A percentile compares a stretch with the other conserved stretches of the same genome.
These are phyloP conservation scores for Arabis alpina DNA, from an alignment of 345 rosid genomes.

Conservation along the genomic window DNA sequence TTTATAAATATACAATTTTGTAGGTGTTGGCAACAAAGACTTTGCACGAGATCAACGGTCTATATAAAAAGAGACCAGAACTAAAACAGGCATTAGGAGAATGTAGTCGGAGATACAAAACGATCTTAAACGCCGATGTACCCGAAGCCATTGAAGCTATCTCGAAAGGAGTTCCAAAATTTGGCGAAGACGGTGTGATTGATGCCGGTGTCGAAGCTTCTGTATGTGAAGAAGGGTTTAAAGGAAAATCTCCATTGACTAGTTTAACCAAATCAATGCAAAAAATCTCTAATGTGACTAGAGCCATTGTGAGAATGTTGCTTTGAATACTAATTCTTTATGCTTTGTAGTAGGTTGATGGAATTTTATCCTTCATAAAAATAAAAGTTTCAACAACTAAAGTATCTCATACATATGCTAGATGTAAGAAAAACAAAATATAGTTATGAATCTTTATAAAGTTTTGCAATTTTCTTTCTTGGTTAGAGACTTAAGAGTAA, in stretches of 20 bases:
- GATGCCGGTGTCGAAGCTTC: constrained; percentile 53
- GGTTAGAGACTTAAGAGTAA: no score
- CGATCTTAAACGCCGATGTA: constrained; percentile 51
- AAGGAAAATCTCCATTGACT: constrained; percentile 46
- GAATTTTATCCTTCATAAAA: constrained; percentile 8
- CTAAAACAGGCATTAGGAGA: constrained; percentile 43
- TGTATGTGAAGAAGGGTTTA: constrained; percentile 44
- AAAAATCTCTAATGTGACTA: constrained; percentile 46
- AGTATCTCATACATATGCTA: not conserved
- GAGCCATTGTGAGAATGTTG: constrained; percentile 51
- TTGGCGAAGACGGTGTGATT: constrained; percentile 44
- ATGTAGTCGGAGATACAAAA: constrained; percentile 51
- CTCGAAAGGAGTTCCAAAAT: constrained; percentile 50
- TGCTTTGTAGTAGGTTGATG: constrained; percentile 9
- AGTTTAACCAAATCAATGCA: constrained; percentile 45
- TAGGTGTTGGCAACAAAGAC: constrained; percentile 28
- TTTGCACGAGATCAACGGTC: constrained; percentile 30
- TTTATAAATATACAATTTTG: constrained; percentile 1
- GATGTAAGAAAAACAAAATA: not conserved
- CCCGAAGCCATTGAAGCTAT: constrained; percentile 56
- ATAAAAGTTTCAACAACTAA: not conserved
- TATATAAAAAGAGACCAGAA: constrained; percentile 43
- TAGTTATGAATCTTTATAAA: no score
- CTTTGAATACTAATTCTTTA: constrained; percentile 30
- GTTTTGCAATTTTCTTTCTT: no score